Conservation (phyloP, 352 stramenopile species). For the Phytophthora sansomeana region DNA sequence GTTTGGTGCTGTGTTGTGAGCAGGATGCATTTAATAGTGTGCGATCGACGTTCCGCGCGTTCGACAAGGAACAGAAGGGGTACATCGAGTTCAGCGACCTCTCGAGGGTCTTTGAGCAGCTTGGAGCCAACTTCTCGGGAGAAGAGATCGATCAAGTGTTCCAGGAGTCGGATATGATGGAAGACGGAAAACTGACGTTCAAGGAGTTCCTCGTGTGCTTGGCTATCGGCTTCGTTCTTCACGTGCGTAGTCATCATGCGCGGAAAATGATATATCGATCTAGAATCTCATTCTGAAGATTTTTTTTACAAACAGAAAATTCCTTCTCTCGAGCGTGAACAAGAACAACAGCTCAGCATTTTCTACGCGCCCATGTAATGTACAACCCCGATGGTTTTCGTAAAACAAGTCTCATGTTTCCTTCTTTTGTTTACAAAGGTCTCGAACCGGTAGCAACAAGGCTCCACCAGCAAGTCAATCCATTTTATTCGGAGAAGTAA, state of each 20-base stretch:
- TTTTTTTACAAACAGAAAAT: conserved; percentile 63
- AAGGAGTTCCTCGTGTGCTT: conserved; percentile 92
- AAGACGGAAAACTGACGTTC: conserved; percentile 83
- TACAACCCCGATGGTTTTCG: neutral
- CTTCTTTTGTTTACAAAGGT: conserved; percentile 8
- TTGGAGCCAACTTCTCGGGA: conserved; percentile 75
- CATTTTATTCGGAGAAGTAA: conserved; percentile 78
- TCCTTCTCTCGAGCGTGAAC: conserved; percentile 70
- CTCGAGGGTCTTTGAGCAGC: conserved; percentile 75
- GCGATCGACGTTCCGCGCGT: conserved; percentile 71
- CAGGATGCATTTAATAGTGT: conserved; percentile 82
- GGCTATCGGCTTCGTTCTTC: conserved; percentile 86
- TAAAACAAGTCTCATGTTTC: neutral
- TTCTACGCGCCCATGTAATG: conserved; percentile 81
- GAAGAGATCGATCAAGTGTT: conserved; percentile 82
- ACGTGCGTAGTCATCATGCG: conserved; percentile 46
- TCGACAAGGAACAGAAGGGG: conserved; percentile 70
- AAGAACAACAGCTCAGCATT: conserved; percentile 62
- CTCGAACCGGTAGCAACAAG: conserved; percentile 27
- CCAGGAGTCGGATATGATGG: conserved; percentile 85
- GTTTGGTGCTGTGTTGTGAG: neutral
- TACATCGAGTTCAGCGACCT: conserved; percentile 84
- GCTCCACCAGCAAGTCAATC: conserved; percentile 31
- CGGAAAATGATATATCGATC: too few relatives aligned
- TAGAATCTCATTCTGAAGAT: neutral